Evolutionary conservation across 176 grass and related monocot species (phyloP), one percentile per base, ranked within the genome.

Genomic region (Carex littledalei): DNA sequence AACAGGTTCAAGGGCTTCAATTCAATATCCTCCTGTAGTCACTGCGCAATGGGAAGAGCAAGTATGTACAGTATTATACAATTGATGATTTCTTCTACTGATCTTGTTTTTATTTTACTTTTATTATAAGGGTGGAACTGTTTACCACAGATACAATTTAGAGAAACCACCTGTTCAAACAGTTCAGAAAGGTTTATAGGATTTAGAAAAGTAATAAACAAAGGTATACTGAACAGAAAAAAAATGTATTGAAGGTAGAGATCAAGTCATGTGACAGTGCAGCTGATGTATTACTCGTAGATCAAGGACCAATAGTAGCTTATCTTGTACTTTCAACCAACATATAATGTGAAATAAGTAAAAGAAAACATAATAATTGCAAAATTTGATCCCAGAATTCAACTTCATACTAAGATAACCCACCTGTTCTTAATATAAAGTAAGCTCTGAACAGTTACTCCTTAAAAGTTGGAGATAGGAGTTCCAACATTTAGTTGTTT

Each of bases 31-130:
- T 65, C 88, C 88, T 61, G 86, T 90, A 67, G 81, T 89, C 84
- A 94, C 95, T 63, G 82, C 92, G 17, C 95, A 93, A 78, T 98
- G 95, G 95, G 92, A 98, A 73, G 92, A 98, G 79, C 92, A 98
- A 85, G 95, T 98, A 67, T 26, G 59, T 53, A 82, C 12, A 63
- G 16, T 81, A 22, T 63, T 61, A 41, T 81, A 37, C 5, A 59
- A 81, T 61, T 41, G 52, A 81, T 61, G 29, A 11, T 60, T 81
- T 63, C 43, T 39, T 81, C 21, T 24, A 41, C 14, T n/a, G 31
- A 45, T 64, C 7, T 14, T 47, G 17, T 63, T 12, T 64, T 81
- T 63, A 35, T 39, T 47, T n/a, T 37, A 63, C 21, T 65, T 50
- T 12, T 49, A 11, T 50, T 50, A 50, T 12, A 50, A 50, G 47